Evolutionary conservation across 495 filamentous ascomycete genomes (phyloP), one percentile per base, ranked within the genome.

Genomic region (Articulospora tetracladia): DNA sequence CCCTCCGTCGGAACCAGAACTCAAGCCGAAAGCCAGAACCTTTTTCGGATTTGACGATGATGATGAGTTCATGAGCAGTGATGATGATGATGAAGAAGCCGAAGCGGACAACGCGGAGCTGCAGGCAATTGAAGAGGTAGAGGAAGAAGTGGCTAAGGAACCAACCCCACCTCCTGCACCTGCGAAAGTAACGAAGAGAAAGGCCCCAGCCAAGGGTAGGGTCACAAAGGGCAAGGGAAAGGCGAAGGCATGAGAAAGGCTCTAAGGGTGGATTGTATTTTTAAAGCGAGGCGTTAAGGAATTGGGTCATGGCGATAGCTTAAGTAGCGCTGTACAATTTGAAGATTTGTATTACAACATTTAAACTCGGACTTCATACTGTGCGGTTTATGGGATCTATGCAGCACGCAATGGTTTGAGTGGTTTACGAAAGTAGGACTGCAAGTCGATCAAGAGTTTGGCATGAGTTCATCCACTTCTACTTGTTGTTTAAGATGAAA

Each of bases 11-110:
- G 69, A 62, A 75, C 76, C 69, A 17, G 77, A 73, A 71, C 72
- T 48, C 70, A 83, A 68, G 66, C 80, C 60, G 59, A 78, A 69
- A 49, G 73, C 75, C 2, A 69, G 76, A 61, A 84, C 75, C 11
- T 94, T 89, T 68, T 84, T 89, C 61, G 92, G 92, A 2, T 97
- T 94, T 67, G 92, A 96, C 69, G 91, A 94, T 46, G 92, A 96
- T 57, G 88, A 93, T 61, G 92, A 94, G 64, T 93, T 90, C 58
- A 91, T 92, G 87, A 93, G 86, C 65, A 82, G 85, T 39, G 86
- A 89, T 50, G 87, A 87, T 0, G 87, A 89, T 23, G 85, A 86
- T 12, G 50, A 62, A 50, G 80, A 79, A 23, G 69, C 74, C 26
- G 69, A 74, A 27, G 66, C 70, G 15, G 70, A 65, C 7, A 65